phyloP scores from a whole-genome alignment of 768 basidiomycete species.

The Pisolithus microcarpus region DNA sequence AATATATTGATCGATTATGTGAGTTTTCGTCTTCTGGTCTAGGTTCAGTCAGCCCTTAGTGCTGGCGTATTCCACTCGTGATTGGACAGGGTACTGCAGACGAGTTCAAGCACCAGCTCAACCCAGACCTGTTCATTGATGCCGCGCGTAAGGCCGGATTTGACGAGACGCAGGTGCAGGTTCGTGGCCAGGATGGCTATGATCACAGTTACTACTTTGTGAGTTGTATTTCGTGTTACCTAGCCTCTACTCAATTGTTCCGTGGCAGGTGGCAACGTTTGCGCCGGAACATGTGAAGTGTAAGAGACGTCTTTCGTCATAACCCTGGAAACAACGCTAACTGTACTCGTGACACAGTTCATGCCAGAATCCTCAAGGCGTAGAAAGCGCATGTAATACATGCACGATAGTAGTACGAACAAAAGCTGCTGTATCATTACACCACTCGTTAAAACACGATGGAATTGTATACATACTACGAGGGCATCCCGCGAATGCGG shows the following conservation, averaged over 20 bases:
- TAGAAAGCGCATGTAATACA: conserved; percentile 22
- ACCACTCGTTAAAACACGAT: neutral
- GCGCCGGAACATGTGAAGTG: conserved; percentile 85
- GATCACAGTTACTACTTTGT: conserved; percentile 91
- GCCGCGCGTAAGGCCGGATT: conserved; percentile 70
- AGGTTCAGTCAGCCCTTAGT: neutral
- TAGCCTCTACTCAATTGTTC: neutral
- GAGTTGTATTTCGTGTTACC: conserved; percentile 17
- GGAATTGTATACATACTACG: conserved; percentile 4
- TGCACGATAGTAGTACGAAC: too few relatives aligned
- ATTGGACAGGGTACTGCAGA: conserved; percentile 63
- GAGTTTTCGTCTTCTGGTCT: conserved; percentile 16
- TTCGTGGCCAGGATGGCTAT: conserved; percentile 76
- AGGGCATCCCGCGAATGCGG: conserved; percentile 33
- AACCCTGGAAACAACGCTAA: too few relatives aligned
- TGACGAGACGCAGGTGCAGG: conserved; percentile 67
- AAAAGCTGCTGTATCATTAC: too few relatives aligned
- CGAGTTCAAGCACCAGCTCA: conserved; percentile 79
- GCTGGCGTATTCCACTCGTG: neutral
- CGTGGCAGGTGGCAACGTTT: conserved; percentile 76
- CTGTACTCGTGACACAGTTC: conserved; percentile 43
- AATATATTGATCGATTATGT: conserved; percentile 87
- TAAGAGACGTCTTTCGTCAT: conserved; percentile 30
- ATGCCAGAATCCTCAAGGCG: conserved; percentile 81
- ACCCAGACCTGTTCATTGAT: conserved; percentile 82